Evolutionary conservation across 2,329 filamentous ascomycete species (phyloP).

Genomic region (Xylaria sp.): DNA sequence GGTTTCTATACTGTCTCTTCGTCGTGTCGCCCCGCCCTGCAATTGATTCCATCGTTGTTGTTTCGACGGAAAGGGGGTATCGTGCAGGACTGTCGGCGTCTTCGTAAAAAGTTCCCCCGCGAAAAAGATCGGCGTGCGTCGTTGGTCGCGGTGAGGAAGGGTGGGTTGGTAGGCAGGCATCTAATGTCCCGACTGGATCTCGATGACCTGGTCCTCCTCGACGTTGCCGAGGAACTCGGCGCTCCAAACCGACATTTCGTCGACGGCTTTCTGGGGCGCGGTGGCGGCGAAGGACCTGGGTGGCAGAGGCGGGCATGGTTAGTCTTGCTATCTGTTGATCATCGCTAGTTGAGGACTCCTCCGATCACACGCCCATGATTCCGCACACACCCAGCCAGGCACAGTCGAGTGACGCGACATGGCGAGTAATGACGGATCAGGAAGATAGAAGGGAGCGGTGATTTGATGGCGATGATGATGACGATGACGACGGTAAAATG

Average conservation of each 20-base stretch:
- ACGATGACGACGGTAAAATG: too few species aligned
- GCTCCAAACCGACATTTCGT: constrained; percentile 64
- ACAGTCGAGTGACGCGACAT: background rate
- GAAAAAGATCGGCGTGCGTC: too few species aligned
- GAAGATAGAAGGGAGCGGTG: background rate
- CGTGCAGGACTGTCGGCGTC: constrained; percentile 13
- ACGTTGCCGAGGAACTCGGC: constrained; percentile 64
- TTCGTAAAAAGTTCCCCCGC: too few species aligned
- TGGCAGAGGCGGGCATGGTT: constrained; percentile 26
- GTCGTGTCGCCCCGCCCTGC: constrained; percentile 7
- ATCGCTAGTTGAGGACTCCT: too few species aligned
- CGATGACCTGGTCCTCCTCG: constrained; percentile 76
- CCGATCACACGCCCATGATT: background rate
- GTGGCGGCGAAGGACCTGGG: constrained; percentile 76
- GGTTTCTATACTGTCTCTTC: background rate
- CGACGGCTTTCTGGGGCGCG: constrained; percentile 69
- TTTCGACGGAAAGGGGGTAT: constrained; percentile 12
- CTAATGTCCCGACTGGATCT: constrained; percentile 41
- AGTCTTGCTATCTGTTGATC: constrained; percentile 20
- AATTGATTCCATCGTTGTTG: constrained; percentile 3
- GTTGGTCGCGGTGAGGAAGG: background rate
- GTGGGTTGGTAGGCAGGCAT: too few species aligned
- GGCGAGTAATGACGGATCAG: background rate
- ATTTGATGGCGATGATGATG: too few species aligned
- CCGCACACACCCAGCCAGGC: background rate